Evolutionary conservation across 129 eudicot species (phyloP).

Genomic region (Saussurea involucrata): DNA sequence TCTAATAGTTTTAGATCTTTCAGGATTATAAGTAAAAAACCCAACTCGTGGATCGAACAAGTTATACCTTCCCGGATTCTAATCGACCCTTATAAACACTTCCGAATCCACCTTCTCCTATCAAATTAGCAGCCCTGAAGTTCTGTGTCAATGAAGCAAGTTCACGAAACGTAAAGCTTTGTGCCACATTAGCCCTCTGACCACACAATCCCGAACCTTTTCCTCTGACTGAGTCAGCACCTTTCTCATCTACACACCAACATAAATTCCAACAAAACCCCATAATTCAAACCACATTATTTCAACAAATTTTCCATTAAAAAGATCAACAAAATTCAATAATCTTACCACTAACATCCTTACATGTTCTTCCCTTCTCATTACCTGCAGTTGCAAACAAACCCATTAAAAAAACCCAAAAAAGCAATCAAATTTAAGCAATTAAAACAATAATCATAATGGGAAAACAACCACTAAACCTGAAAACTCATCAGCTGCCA

Average conservation of each 20-base stretch:
- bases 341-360: slow-evolving; percentile 33
- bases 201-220: slow-evolving; percentile 35
- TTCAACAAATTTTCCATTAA: neutral
- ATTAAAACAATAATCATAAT: neutral
- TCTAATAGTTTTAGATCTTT: neutral
- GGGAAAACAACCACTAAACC: slow-evolving; percentile 3
- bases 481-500: neutral
- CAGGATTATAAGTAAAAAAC: neutral
- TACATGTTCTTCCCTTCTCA: slow-evolving; percentile 34
- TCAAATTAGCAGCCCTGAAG: slow-evolving; percentile 69
- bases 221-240: slow-evolving; percentile 28
- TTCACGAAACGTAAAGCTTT: slow-evolving; percentile 75
- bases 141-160: slow-evolving; percentile 80
- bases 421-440: neutral
- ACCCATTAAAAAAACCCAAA: neutral
- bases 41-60: neutral
- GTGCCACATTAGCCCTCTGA: slow-evolving; percentile 50
- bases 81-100: slow-evolving; percentile 83
- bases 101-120: slow-evolving; percentile 95
- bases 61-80: slow-evolving; percentile 59
- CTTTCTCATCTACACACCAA: slow-evolving; percentile 31
- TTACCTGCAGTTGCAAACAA: slow-evolving; percentile 18
- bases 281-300: neutral
- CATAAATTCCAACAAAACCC: slow-evolving; percentile 8
- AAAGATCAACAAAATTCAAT: neutral